Percentiles rank a stretch among this genome's conserved stretches.
phyloP scores from a whole-genome alignment of 805 yeast species.

The Candida verbasci region DNA sequence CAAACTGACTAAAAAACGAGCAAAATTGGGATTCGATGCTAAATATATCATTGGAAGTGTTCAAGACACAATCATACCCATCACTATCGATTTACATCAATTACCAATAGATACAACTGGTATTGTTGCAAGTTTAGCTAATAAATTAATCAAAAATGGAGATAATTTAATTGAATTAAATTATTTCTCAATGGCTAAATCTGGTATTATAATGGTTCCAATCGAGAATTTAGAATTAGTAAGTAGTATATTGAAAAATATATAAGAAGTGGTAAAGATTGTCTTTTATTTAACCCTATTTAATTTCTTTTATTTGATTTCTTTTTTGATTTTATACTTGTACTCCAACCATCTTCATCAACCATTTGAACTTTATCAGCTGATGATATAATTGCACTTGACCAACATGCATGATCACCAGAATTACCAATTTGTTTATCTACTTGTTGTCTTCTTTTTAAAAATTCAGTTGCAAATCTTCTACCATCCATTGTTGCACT shows the following conservation, averaged over 20 bases:
- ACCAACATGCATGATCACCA: slow-evolving; percentile 58
- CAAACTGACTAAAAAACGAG: slow-evolving; percentile 30
- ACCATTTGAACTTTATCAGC: slow-evolving; percentile 34
- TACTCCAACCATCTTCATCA: slow-evolving; percentile 47
- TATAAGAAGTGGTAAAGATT: not conserved
- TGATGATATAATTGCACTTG: slow-evolving; percentile 54
- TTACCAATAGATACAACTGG: slow-evolving; percentile 61
- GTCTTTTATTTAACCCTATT: not conserved
- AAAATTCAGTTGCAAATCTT: slow-evolving; percentile 86
- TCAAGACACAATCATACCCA: slow-evolving; percentile 54
- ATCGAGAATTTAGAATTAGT: slow-evolving; percentile 41
- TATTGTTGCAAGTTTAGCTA: slow-evolving; percentile 62
- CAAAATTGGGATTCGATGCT: slow-evolving; percentile 36
- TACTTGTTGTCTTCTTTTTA: slow-evolving; percentile 68
- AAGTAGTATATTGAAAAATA: slow-evolving; percentile 8
- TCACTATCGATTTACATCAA: slow-evolving; percentile 47
- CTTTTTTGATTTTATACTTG: slow-evolving; percentile 36
- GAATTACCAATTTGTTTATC: slow-evolving; percentile 49
- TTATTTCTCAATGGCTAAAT: slow-evolving; percentile 56
- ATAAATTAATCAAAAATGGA: slow-evolving; percentile 37
- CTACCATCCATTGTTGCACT: slow-evolving; percentile 92
- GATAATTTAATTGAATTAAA: slow-evolving; percentile 43
- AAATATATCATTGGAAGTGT: slow-evolving; percentile 50
- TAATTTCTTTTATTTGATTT: slow-evolving; percentile 26
- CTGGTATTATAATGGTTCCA: slow-evolving; percentile 58